Percentiles rank a stretch among this genome's conserved stretches.
These are phyloP conservation scores for Phytophthora fragariaefolia DNA, from an alignment of 352 stramenopile genomes.

Conservation along the genomic window DNA sequence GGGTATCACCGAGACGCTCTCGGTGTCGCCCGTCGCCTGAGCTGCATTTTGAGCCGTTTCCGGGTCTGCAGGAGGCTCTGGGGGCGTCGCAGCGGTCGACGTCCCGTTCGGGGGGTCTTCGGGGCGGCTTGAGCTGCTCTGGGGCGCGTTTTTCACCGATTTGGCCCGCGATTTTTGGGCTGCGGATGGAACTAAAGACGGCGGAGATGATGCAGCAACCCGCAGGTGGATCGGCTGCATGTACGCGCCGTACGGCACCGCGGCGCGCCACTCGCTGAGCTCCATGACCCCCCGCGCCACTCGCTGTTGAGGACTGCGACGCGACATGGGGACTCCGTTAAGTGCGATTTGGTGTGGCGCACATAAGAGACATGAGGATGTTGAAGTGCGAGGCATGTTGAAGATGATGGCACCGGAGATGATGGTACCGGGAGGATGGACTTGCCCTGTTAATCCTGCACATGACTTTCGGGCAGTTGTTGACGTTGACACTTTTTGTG, in stretches of 20 bases:
- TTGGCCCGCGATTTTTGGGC: conserved; percentile 10
- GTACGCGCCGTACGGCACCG: conserved; percentile 48
- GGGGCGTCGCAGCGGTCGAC: neutral
- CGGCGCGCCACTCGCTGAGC: conserved; percentile 42
- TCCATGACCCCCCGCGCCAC: conserved; percentile 27
- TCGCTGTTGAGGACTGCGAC: conserved; percentile 6
- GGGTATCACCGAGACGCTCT: conserved; percentile 42
- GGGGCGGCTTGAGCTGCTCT: neutral
- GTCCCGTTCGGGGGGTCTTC: conserved; percentile 11
- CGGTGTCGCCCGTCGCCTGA: neutral
- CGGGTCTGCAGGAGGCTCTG: conserved; percentile 19
- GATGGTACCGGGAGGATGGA: neutral
- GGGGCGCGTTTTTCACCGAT: conserved; percentile 14
- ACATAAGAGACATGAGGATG: neutral
- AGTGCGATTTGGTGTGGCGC: conserved; percentile 5
- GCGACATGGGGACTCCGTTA: neutral
- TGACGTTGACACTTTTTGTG: neutral
- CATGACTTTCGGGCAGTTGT: neutral
- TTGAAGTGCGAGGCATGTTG: conserved; percentile 4
- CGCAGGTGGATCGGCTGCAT: conserved; percentile 57
- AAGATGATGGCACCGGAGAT: neutral
- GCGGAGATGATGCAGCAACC: conserved; percentile 12
- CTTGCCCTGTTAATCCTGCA: too few species aligned
- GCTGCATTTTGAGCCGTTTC: neutral
- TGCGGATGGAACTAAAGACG: neutral